Evolutionary conservation across 192 early-diverging fungal genomes (phyloP).

Genomic region (Piromyces finnis): DNA sequence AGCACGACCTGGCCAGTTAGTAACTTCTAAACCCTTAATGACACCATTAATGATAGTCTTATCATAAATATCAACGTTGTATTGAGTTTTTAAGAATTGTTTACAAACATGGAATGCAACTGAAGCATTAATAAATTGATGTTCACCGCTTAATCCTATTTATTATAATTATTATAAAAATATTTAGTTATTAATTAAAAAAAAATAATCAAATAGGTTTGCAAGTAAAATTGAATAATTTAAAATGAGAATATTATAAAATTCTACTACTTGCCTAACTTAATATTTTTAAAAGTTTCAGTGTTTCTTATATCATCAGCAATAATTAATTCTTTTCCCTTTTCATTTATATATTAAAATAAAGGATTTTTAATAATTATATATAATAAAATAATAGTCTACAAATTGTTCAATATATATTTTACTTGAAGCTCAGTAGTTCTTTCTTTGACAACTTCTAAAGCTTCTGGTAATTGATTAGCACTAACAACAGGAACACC

Average conservation of each 20-base stretch:
- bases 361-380: no score
- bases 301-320: background rate
- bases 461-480: slow-evolving; percentile 47
- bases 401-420: background rate
- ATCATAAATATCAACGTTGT: slow-evolving; percentile 4
- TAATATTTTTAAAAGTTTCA: background rate
- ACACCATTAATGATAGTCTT: slow-evolving; percentile 9
- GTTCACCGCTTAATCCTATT: slow-evolving; percentile 59
- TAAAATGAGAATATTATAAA: background rate
- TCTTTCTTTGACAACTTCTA: slow-evolving; percentile 43
- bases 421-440: slow-evolving; percentile 47
- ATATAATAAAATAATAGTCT: no score
- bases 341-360: slow-evolving; percentile 20
- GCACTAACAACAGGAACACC: slow-evolving; percentile 53
- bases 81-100: slow-evolving; percentile 33
- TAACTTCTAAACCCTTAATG: slow-evolving; percentile 36
- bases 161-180: slow-evolving; percentile 5
- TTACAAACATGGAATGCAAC: slow-evolving; percentile 53
- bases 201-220: no score
- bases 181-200: no score
- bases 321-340: background rate
- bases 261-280: background rate
- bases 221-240: no score
- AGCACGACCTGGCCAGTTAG: slow-evolving; percentile 77
- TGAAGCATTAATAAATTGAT: slow-evolving; percentile 73